phyloP scores from a whole-genome alignment of 2,329 filamentous ascomycete species.

The Diaporthe sp. region DNA sequence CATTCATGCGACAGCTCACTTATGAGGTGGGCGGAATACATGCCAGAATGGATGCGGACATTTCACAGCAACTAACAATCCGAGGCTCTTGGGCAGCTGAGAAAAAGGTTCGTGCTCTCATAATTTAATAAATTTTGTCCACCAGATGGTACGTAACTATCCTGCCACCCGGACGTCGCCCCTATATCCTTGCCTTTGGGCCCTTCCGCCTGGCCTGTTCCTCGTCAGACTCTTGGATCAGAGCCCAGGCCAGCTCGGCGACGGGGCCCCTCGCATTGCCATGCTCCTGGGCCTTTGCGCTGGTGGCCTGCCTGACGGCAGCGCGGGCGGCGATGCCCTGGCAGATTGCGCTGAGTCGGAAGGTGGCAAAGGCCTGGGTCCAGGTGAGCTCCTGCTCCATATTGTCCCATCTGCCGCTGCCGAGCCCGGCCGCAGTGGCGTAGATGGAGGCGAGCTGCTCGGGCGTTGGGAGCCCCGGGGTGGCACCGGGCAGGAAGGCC shows the following conservation, averaged over 20 bases:
- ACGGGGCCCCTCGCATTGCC: conserved; percentile 77
- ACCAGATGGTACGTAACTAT: too few relatives aligned
- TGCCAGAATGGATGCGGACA: too few relatives aligned
- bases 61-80: not conserved
- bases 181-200: conserved; percentile 10
- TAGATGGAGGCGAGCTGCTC: conserved; percentile 52
- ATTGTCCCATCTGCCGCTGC: conserved; percentile 55
- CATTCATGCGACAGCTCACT: not conserved
- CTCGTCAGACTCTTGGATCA: conserved; percentile 65
- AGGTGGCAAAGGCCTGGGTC: conserved; percentile 73
- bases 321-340: conserved; percentile 95
- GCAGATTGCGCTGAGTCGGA: conserved; percentile 71
- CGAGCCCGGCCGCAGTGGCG: conserved; percentile 67
- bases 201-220: conserved; percentile 39
- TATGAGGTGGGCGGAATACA: not conserved
- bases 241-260: conserved; percentile 82
- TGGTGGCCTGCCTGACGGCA: conserved; percentile 89
- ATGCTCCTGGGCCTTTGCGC: conserved; percentile 81
- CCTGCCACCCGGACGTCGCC: not conserved
- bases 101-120: not conserved
- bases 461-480: conserved; percentile 66
- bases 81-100: not conserved
- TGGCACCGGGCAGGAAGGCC: conserved; percentile 72
- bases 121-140: not conserved
- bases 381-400: conserved; percentile 65